These are phyloP conservation scores for Diplosphaera chodatii DNA, from an alignment of 139 green algal species.

Conservation along the genomic window DNA sequence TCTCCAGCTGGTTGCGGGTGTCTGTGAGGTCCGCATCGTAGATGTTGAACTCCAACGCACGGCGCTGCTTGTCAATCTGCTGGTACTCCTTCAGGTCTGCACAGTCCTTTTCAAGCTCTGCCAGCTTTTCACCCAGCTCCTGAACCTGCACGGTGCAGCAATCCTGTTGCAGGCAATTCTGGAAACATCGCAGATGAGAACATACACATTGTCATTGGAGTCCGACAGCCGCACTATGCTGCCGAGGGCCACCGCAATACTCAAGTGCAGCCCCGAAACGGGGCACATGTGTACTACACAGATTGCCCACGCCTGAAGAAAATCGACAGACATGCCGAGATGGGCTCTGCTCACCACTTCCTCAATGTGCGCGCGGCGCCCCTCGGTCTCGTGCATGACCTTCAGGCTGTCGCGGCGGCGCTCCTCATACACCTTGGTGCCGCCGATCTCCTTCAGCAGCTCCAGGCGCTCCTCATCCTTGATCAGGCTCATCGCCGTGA, in stretches of 20 bases:
- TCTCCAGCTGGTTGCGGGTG: not conserved
- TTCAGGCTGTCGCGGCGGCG: conserved; percentile 74
- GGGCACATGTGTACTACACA: too few species aligned
- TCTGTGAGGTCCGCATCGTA: conserved; percentile 76
- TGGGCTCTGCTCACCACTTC: conserved; percentile 73
- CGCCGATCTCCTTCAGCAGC: conserved; percentile 98
- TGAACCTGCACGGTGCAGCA: conserved; percentile 27
- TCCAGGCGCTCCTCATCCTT: conserved; percentile 86
- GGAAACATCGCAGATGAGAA: too few species aligned
- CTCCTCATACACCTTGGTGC: conserved; percentile 90
- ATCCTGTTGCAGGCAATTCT: too few species aligned
- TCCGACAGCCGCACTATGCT: too few species aligned
- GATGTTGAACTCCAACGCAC: conserved; percentile 88
- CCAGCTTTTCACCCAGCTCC: conserved; percentile 65
- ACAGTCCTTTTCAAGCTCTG: conserved; percentile 67
- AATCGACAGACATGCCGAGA: too few species aligned
- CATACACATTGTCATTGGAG: too few species aligned
- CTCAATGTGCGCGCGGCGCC: conserved; percentile 59
- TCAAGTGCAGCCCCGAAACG: too few species aligned
- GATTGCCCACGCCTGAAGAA: too few species aligned
- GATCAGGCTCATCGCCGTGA: conserved; percentile 81
- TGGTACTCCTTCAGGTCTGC: conserved; percentile 89
- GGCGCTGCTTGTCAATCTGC: conserved; percentile 66
- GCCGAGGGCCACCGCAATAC: too few species aligned
- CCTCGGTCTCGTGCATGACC: conserved; percentile 85